These are phyloP conservation scores for Cyclocybe cylindracea DNA, from an alignment of 768 basidiomycete species.

Conservation along the genomic window DNA sequence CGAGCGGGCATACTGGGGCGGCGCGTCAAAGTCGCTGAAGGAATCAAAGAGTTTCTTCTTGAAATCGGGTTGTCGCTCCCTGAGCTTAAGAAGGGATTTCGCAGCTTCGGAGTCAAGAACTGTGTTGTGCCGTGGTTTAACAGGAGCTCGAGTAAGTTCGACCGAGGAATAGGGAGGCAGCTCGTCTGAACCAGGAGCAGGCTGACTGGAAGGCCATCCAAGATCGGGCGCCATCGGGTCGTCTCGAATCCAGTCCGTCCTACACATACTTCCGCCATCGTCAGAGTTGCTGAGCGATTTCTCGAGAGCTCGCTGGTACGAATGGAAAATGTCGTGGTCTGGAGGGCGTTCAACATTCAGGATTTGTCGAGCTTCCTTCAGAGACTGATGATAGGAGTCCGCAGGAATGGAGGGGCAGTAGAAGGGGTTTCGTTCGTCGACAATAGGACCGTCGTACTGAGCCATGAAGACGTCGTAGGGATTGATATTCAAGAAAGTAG, in stretches of 20 bases:
- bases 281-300: conserved; percentile 20
- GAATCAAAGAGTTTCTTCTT: conserved; percentile 25
- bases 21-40: conserved; percentile 44
- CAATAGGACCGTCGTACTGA: conserved; percentile 24
- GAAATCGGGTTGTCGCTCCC: conserved; percentile 4
- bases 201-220: conserved; percentile 9
- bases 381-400: conserved; percentile 42
- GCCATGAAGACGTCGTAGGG: too few relatives aligned
- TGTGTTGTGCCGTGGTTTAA: not conserved
- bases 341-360: conserved; percentile 16
- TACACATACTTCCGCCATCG: conserved; percentile 10
- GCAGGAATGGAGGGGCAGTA: conserved; percentile 57
- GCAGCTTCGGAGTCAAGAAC: not conserved
- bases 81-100: not conserved
- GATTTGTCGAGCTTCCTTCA: conserved; percentile 31
- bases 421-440: conserved; percentile 57
- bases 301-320: conserved; percentile 35
- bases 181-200: conserved; percentile 1
- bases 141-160: not conserved
- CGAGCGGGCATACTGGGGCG: conserved; percentile 47
- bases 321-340: conserved; percentile 20
- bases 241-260: conserved; percentile 14
- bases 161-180: conserved; percentile 17
- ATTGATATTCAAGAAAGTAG: too few relatives aligned
- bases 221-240: conserved; percentile 9